Conservation (phyloP, 768 basidiomycete genomes). For the Rhodotorula graminis region DNA sequence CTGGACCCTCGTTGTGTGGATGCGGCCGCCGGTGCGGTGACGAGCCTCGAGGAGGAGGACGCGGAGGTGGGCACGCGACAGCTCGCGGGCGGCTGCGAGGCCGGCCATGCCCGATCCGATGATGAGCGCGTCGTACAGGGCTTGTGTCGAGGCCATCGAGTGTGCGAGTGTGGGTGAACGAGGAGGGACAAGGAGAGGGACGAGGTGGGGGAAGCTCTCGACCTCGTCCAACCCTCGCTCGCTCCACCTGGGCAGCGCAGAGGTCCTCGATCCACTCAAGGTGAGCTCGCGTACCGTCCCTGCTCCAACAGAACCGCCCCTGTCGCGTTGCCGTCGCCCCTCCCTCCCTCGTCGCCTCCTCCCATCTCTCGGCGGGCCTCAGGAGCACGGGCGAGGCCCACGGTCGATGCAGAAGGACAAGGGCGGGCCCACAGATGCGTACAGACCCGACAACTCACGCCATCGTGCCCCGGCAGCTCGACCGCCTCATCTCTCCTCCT, state of each 20-base stretch:
- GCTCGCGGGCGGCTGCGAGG: constrained; percentile 23
- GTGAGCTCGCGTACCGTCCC: background rate
- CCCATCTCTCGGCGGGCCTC: no score
- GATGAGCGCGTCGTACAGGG: constrained; percentile 6
- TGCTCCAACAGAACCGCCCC: background rate
- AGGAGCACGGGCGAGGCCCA: no score
- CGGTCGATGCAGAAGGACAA: no score
- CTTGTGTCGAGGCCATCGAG: background rate
- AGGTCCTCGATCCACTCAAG: no score
- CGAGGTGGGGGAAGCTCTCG: background rate
- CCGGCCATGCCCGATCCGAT: constrained; percentile 26
- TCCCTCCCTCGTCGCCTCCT: no score
- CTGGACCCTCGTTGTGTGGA: background rate
- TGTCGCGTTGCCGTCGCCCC: no score
- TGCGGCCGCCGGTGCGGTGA: constrained; percentile 24
- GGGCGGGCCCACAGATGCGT: no score
- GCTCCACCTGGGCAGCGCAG: no score
- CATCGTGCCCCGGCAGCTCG: background rate
- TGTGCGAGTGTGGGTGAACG: background rate
- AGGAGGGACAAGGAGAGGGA: background rate
- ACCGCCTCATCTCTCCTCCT: background rate
- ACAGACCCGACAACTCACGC: background rate
- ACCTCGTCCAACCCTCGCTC: no score
- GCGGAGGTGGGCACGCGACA: background rate
- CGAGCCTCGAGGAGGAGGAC: constrained; percentile 34